Evolutionary conservation across 768 basidiomycete genomes (phyloP).

Genomic region (Pleurotus ostreatus): DNA sequence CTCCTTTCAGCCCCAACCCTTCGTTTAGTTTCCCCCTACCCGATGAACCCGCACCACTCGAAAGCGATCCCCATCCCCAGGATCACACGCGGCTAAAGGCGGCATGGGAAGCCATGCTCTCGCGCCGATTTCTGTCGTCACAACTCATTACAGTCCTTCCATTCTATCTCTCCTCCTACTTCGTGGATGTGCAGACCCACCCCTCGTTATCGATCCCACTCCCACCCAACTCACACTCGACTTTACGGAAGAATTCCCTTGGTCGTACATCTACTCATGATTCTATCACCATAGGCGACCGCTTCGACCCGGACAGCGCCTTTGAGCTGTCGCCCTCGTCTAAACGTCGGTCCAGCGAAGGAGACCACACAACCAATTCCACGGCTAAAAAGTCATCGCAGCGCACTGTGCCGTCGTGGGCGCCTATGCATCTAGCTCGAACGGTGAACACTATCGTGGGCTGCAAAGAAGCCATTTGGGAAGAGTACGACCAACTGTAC

Average conservation of each 20-base stretch:
- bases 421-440: constrained; percentile 64
- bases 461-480: constrained; percentile 71
- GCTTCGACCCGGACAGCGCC: neutral
- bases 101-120: constrained; percentile 69
- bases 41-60: constrained; percentile 11
- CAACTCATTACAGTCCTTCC: constrained; percentile 58
- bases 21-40: constrained; percentile 2
- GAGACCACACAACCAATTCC: constrained; percentile 15
- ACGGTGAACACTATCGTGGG: constrained; percentile 50
- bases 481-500: constrained; percentile 52
- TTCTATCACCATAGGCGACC: neutral
- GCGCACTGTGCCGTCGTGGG: constrained; percentile 35
- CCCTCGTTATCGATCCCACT: constrained; percentile 47
- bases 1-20: constrained; percentile 13
- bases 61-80: constrained; percentile 36
- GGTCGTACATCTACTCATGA: neutral
- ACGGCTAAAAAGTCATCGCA: constrained; percentile 11
- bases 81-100: constrained; percentile 59
- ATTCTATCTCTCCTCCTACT: constrained; percentile 57
- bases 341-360: constrained; percentile 11
- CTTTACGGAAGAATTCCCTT: constrained; percentile 11
- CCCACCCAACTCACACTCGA: constrained; percentile 44
- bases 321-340: constrained; percentile 3
- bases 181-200: constrained; percentile 47
- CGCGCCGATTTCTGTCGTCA: constrained; percentile 49